phyloP scores from a whole-genome alignment of 371 early-diverging fungal genomes.

The Nematocida sp. region DNA sequence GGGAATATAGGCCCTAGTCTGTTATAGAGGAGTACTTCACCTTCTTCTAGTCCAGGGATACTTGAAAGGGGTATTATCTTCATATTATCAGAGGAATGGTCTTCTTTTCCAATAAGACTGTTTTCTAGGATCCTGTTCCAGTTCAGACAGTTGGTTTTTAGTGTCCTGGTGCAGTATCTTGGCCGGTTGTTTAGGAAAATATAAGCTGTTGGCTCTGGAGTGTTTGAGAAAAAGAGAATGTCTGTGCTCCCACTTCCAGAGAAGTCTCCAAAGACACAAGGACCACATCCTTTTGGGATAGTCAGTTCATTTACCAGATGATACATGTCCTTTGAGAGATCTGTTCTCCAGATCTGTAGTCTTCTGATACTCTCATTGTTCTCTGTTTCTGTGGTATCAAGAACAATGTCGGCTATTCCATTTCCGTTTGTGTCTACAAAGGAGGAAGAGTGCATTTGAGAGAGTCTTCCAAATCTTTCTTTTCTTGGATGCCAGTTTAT shows the following conservation, averaged over 20 bases:
- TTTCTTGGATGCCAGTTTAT: not conserved
- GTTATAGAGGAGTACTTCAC: slow-evolving; percentile 3
- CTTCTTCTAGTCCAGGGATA: slow-evolving; percentile 1
- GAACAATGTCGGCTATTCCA: slow-evolving; percentile 49
- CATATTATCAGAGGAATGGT: not conserved
- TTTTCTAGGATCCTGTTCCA: not conserved
- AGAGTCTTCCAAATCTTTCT: slow-evolving; percentile 40
- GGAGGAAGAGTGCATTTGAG: slow-evolving; percentile 51
- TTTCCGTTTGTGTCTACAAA: slow-evolving; percentile 57
- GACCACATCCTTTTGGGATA: slow-evolving; percentile 36
- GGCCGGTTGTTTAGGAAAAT: slow-evolving; percentile 28
- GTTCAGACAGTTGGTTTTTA: not conserved
- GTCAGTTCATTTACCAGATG: not conserved
- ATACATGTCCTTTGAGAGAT: not conserved
- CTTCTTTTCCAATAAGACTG: slow-evolving; percentile 34
- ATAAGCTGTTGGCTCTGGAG: not conserved
- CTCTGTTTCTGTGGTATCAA: slow-evolving; percentile 37
- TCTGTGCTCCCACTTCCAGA: slow-evolving; percentile 44
- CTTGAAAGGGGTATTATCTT: not conserved
- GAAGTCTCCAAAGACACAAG: slow-evolving; percentile 58
- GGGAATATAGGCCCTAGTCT: slow-evolving; percentile 28
- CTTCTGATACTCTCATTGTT: too few species aligned
- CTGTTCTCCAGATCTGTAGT: slow-evolving; percentile 33
- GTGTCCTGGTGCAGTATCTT: slow-evolving; percentile 15
- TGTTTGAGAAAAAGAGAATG: slow-evolving; percentile 47